These are phyloP conservation scores for Spironucleus salmonicida DNA, from an alignment of 208 protist species.

Conservation along the genomic window DNA sequence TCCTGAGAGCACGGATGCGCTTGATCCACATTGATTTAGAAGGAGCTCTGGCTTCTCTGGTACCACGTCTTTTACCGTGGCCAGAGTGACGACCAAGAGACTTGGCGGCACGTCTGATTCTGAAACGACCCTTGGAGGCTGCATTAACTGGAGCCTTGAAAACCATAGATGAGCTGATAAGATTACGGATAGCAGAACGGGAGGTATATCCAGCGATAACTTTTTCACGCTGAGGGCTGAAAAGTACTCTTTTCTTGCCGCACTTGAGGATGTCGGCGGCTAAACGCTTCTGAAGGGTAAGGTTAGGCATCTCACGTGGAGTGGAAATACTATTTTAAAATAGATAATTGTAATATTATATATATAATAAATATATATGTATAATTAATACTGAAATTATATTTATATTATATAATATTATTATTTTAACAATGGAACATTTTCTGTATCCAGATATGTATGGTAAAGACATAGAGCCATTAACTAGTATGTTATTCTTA, in stretches of 20 bases:
- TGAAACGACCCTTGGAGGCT: conserved; percentile 75
- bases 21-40: conserved; percentile 88
- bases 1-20: conserved; percentile 81
- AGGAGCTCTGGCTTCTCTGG: conserved; percentile 80
- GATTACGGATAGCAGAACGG: conserved; percentile 49
- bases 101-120: conserved; percentile 68
- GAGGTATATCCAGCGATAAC: conserved; percentile 90
- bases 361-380: too few species aligned
- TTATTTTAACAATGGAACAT: too few species aligned
- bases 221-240: conserved; percentile 78
- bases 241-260: conserved; percentile 69
- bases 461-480: too few species aligned
- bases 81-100: conserved; percentile 65
- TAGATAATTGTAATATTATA: too few species aligned
- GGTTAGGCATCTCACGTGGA: conserved; percentile 15
- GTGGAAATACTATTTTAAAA: too few species aligned
- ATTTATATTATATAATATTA: too few species aligned
- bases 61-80: conserved; percentile 81
- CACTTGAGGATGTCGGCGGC: conserved; percentile 88
- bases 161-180: conserved; percentile 82
- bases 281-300: conserved; percentile 82
- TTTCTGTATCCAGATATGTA: too few species aligned
- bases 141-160: conserved; percentile 77
- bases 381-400: too few species aligned
- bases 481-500: too few species aligned